Conservation (phyloP, 2,329 filamentous ascomycete genomes). For the Chaetomium strumarium region DNA sequence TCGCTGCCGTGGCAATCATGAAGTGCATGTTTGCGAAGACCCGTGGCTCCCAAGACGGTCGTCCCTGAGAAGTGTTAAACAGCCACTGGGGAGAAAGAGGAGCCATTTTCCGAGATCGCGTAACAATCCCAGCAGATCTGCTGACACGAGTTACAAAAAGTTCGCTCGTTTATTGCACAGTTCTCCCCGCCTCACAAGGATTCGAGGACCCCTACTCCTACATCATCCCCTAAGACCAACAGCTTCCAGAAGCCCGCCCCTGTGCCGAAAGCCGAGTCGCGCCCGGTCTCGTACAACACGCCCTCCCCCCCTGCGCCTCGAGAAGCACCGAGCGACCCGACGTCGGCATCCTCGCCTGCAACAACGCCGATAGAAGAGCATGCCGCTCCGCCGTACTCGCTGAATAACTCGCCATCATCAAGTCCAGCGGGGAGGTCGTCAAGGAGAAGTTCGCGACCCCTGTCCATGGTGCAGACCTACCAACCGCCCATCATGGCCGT, state of each 20-base stretch:
- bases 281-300: slow-evolving; percentile 25
- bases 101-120: not conserved
- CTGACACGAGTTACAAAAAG: slow-evolving; percentile 42
- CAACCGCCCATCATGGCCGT: slow-evolving; percentile 83
- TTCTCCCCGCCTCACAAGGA: slow-evolving; percentile 51
- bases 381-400: slow-evolving; percentile 31
- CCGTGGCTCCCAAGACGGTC: not conserved
- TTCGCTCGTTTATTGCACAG: slow-evolving; percentile 83
- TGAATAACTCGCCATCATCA: slow-evolving; percentile 36
- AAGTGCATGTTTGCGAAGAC: not conserved
- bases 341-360: slow-evolving; percentile 23
- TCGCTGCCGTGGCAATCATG: slow-evolving; percentile 8
- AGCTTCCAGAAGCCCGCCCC: slow-evolving; percentile 20
- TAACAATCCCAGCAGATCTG: slow-evolving; percentile 23
- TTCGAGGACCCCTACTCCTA: slow-evolving; percentile 39
- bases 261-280: slow-evolving; percentile 25
- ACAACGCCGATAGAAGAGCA: slow-evolving; percentile 33
- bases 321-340: slow-evolving; percentile 17
- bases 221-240: slow-evolving; percentile 40
- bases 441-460: slow-evolving; percentile 58
- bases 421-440: slow-evolving; percentile 35
- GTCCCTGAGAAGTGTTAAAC: not conserved
- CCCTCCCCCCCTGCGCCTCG: slow-evolving; percentile 16
- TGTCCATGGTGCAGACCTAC: slow-evolving; percentile 82
- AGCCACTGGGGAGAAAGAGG: not conserved